A percentile compares a stretch with the other conserved stretches of the same genome.
Conservation (phyloP, 1,284 basidiomycete species). For the Earliella scabrosa region DNA sequence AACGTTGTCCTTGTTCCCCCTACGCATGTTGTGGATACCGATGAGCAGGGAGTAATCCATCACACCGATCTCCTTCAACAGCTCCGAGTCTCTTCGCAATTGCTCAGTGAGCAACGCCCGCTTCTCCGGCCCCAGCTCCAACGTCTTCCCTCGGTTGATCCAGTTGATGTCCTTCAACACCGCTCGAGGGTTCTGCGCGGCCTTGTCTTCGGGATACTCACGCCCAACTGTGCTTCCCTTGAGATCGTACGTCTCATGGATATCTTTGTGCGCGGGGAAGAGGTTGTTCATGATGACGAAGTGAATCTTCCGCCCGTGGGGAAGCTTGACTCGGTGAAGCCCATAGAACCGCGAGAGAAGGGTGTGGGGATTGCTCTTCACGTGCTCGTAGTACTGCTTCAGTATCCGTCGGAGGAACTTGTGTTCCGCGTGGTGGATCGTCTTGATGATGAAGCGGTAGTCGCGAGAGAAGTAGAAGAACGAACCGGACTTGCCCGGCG, state of each 20-base stretch:
- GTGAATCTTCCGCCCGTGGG: constrained; percentile 93
- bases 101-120: constrained; percentile 90
- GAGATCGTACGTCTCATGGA: constrained; percentile 98
- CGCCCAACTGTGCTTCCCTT: constrained; percentile 95
- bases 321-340: constrained; percentile 95
- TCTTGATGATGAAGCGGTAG: constrained; percentile 99
- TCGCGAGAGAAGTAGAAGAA: constrained; percentile 99
- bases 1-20: constrained; percentile 92
- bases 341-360: constrained; percentile 95
- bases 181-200: constrained; percentile 79
- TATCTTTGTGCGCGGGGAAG: constrained; percentile 95
- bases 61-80: constrained; percentile 83
- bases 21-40: constrained; percentile 90
- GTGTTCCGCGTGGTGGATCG: constrained; percentile 94
- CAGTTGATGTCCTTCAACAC: constrained; percentile 97
- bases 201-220: constrained; percentile 88
- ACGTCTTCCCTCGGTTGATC: constrained; percentile 79
- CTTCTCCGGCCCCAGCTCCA: constrained; percentile 96
- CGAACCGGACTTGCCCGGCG: constrained; percentile 96
- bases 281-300: constrained; percentile 99
- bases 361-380: constrained; percentile 93
- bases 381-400: constrained; percentile 86
- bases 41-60: constrained; percentile 98
- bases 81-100: constrained; percentile 83
- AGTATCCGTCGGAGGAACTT: constrained; percentile 90